phyloP scores from a whole-genome alignment of 441 rosid species.

The Bruguiera hainesii region DNA sequence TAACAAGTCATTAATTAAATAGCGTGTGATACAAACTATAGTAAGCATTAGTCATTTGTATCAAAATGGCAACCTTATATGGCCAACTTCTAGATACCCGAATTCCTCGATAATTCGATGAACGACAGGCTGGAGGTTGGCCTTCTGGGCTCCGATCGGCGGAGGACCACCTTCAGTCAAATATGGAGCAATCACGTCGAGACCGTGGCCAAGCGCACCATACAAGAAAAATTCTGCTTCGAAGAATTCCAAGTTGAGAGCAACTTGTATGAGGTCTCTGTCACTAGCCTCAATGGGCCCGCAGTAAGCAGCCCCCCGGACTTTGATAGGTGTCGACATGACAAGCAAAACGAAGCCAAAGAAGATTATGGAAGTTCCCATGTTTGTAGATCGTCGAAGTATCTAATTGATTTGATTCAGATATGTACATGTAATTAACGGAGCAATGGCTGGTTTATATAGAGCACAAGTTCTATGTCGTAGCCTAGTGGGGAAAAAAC shows the following conservation, averaged over 20 bases:
- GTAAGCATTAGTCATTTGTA: not conserved
- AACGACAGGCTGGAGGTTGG: conserved; percentile 43
- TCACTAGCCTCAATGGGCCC: not conserved
- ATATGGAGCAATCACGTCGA: conserved; percentile 36
- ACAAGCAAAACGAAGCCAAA: not conserved
- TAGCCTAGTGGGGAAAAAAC: not conserved
- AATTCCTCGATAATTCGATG: conserved; percentile 51
- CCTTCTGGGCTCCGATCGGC: conserved; percentile 46
- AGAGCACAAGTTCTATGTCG: not conserved
- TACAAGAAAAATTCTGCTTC: conserved; percentile 53
- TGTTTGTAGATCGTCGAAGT: not conserved
- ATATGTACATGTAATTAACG: too few relatives aligned
- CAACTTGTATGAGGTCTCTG: not conserved
- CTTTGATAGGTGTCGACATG: not conserved
- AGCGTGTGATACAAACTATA: too few relatives aligned
- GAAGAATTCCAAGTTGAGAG: conserved; percentile 39
- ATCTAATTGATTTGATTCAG: not conserved
- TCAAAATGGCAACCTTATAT: conserved; percentile 40
- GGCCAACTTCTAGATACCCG: conserved; percentile 68
- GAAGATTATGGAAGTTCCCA: not conserved
- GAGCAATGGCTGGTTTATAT: not conserved
- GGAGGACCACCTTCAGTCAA: conserved; percentile 63
- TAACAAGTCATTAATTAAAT: too few relatives aligned
- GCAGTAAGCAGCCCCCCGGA: not conserved
- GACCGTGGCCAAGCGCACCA: conserved; percentile 46